Percentiles rank a stretch among this genome's conserved stretches.
These are phyloP conservation scores for Prunus dulcis DNA, from an alignment of 306 rosid species.

Conservation along the genomic window DNA sequence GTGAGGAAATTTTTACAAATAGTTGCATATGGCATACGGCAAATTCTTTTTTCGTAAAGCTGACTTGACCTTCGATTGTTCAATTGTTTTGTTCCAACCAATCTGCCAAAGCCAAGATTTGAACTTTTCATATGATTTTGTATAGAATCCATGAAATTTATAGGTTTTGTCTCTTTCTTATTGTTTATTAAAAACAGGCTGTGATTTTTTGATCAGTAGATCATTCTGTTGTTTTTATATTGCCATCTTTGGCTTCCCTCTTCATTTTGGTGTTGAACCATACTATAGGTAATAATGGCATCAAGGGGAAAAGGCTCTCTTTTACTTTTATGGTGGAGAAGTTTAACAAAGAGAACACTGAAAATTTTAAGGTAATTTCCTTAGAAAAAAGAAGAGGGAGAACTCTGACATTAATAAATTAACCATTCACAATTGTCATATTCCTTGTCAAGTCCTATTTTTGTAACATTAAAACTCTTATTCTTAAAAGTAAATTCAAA, in stretches of 20 bases:
- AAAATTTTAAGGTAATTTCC: not conserved
- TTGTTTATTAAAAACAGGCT: not conserved
- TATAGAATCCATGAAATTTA: not conserved
- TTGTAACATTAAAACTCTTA: not conserved
- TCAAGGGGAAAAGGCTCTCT: not conserved
- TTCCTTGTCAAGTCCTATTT: not conserved
- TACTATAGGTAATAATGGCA: not conserved
- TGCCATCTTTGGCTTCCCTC: not conserved
- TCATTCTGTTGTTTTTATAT: too few relatives aligned
- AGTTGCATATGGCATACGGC: too few relatives aligned
- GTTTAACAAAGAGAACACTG: not conserved
- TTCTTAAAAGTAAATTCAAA: not conserved
- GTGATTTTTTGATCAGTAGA: too few relatives aligned
- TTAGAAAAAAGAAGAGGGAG: not conserved
- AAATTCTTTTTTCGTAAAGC: too few relatives aligned
- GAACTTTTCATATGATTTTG: too few relatives aligned
- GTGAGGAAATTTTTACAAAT: too few relatives aligned
- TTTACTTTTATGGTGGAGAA: not conserved
- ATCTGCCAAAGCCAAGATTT: too few relatives aligned
- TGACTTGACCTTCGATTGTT: too few relatives aligned
- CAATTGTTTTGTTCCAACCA: too few relatives aligned
- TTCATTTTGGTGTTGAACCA: too few relatives aligned
- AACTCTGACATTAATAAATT: not conserved
- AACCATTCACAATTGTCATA: not conserved
- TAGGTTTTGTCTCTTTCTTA: not conserved